Base-by-base conservation (phyloP, 306 rosid species). In the Vigna radiata region DNA sequence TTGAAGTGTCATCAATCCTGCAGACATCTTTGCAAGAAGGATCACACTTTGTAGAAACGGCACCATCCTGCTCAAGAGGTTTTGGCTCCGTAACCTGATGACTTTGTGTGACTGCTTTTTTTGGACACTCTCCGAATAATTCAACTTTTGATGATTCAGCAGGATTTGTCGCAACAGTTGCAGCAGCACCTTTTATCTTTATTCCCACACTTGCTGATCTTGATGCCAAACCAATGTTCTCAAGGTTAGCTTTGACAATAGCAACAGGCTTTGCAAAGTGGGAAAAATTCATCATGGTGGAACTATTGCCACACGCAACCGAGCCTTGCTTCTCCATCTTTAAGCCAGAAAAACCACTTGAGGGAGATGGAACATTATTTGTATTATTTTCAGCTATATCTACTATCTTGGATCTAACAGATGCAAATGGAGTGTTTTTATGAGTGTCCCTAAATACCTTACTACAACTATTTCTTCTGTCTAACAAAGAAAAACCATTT, bases 251-350 rank as follows among this genome's bases (percentile, higher is more conserved):
- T 75, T 85, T 88, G 65, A 77, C 85, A 55, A 85, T 81, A 62
- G 90, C 88, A 67, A 82, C 90, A 9, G 97, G 95, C 46, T 90
- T 84, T 46, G 92, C 89, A 83, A 91, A 93, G 82, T 91, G 95
- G 66, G 95, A 83, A 83, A 91, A 93, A 72, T 91, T 93, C 77
- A 91, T 77, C 76, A 88, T 25, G 69, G 73, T 50, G 62, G 91
- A 77, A 72, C 82, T 77, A 72, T 53, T 86, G 50, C 83, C 70
- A 54, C 85, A 74, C 58, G 73, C 76, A 60, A 41, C 48, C 17
- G 79, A 73, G 81, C 80, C 89, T 77, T 70, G 84, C 82, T 78
- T 86, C 79, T 69, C 87, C 79, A 67, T 49, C 68, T 78, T 79
- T 19, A 27, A 33, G 86, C 75, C 70, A 55, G 89, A 68, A 72